Evolutionary conservation across 495 filamentous ascomycete genomes (phyloP), one percentile per base, ranked within the genome.

Genomic region (Podospora anserina): DNA sequence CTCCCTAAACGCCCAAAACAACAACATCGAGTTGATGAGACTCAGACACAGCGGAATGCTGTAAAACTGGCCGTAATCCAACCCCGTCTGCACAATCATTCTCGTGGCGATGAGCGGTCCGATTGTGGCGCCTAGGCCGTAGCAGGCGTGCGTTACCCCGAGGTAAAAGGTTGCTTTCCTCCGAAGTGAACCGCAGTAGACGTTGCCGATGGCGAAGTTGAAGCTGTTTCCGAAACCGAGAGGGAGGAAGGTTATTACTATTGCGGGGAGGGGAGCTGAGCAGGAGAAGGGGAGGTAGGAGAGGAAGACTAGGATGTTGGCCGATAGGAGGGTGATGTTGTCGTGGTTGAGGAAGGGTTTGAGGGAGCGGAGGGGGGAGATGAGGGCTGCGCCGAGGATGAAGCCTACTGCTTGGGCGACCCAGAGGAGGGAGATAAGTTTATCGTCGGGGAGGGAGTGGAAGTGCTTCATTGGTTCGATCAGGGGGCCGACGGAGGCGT

Each of bases 341-440:
- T 92, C 91, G 1, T 93, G 69, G 2, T 85, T 81, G 13, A 88
- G 77, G 44, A 83, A 78, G n/a, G 85, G 72, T 13, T 49, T 49
- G 57, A 75, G 80, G 72, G 61, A 63, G 61, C 61, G 27, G 61
- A 63, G 32, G 61, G 61, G 61, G 18, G 90, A 86, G 53, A 88
- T 86, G 68, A 88, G 81, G 27, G 89, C 87, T 2, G 91, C 91
- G 3, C 89, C 90, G 57, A 83, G 72, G 72, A 93, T 88, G 80
- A 92, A 96, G 23, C 92, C 92, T 18, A 90, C 63, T 0, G 92
- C 92, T 70, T 91, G 91, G 55, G 88, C 83, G 28, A 97, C 84
- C 81, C 94, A 95, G 72, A 96, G 89, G 7, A 93, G 78, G 13
- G 91, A 92, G 27, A 93, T 88, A 26, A 91, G 27, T n/a, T 13